phyloP scores from a whole-genome alignment of 2,329 filamentous ascomycete species.

The Colletotrichum lentis region DNA sequence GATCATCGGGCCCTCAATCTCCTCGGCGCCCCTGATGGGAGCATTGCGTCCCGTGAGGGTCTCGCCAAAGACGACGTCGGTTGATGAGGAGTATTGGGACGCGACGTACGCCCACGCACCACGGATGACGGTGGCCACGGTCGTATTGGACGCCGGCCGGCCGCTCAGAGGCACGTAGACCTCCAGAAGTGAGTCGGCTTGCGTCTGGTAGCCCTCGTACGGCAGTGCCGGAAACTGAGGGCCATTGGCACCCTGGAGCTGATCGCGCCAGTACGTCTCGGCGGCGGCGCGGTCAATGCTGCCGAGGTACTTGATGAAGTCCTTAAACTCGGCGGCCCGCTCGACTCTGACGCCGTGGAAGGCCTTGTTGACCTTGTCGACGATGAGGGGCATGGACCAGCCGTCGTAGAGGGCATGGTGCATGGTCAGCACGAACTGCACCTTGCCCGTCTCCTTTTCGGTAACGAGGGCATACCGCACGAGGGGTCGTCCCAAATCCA shows the following conservation, averaged over 20 bases:
- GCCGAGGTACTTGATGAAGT: conserved; percentile 59
- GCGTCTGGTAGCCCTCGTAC: conserved; percentile 56
- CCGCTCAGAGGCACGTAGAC: conserved; percentile 55
- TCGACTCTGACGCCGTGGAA: conserved; percentile 48
- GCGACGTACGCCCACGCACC: conserved; percentile 67
- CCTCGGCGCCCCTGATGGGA: conserved; percentile 56
- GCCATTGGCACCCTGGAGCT: conserved; percentile 54
- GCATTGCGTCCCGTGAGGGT: conserved; percentile 66
- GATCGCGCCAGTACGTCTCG: conserved; percentile 57
- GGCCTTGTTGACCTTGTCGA: conserved; percentile 58
- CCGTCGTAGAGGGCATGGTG: conserved; percentile 67
- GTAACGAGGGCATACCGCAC: conserved; percentile 56
- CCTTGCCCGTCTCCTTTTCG: conserved; percentile 44
- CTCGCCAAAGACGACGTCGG: conserved; percentile 66
- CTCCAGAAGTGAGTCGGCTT: conserved; percentile 62
- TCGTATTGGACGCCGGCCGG: conserved; percentile 52
- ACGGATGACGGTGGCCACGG: conserved; percentile 64
- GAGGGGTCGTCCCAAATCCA: conserved; percentile 57
- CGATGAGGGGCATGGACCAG: conserved; percentile 61
- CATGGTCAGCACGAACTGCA: conserved; percentile 61
- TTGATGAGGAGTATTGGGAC: conserved; percentile 59
- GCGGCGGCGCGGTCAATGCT: conserved; percentile 51
- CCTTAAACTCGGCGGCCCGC: conserved; percentile 55
- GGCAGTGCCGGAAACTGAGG: conserved; percentile 60
- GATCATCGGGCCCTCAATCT: conserved; percentile 69